These are phyloP conservation scores for Calonectria ilicicola DNA, from an alignment of 2,329 filamentous ascomycete species.

Conservation along the genomic window DNA sequence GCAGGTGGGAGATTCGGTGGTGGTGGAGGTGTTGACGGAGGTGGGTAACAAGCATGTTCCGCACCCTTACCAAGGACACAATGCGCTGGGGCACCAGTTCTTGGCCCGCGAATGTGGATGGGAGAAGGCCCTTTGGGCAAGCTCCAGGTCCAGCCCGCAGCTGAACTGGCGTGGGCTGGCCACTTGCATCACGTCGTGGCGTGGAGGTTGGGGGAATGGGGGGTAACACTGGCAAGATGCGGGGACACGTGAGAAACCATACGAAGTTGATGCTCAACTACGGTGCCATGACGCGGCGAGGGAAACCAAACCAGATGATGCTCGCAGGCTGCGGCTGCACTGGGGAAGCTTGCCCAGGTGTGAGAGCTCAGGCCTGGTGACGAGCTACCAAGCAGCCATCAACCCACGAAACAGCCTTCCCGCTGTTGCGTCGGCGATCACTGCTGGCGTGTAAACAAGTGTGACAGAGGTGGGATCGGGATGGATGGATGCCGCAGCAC, in stretches of 20 bases:
- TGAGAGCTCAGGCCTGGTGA: background rate
- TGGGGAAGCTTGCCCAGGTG: background rate
- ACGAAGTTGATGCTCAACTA: slow-evolving; percentile 38
- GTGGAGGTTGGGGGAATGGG: slow-evolving; percentile 39
- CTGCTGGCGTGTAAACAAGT: slow-evolving; percentile 10
- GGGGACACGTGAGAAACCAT: slow-evolving; percentile 44
- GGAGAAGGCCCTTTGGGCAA: slow-evolving; percentile 26
- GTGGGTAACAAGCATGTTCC: slow-evolving; percentile 35
- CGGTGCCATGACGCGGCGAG: slow-evolving; percentile 39
- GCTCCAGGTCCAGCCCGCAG: slow-evolving; percentile 37
- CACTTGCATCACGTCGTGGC: slow-evolving; percentile 40
- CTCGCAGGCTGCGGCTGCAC: background rate
- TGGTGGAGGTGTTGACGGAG: slow-evolving; percentile 17
- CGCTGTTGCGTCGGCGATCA: slow-evolving; percentile 18
- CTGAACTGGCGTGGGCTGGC: slow-evolving; percentile 32
- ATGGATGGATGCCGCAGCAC: slow-evolving; percentile 13
- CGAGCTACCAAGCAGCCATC: background rate
- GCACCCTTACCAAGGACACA: slow-evolving; percentile 18
- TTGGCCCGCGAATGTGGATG: slow-evolving; percentile 9
- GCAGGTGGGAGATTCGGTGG: slow-evolving; percentile 24
- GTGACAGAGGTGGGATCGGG: slow-evolving; percentile 20
- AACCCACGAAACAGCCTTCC: slow-evolving; percentile 11
- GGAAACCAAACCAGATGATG: slow-evolving; percentile 19
- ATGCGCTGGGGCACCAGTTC: slow-evolving; percentile 20
- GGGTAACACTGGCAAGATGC: slow-evolving; percentile 36